Base-by-base conservation (phyloP, 306 rosid genomes). In the Cucurbita pepo region DNA sequence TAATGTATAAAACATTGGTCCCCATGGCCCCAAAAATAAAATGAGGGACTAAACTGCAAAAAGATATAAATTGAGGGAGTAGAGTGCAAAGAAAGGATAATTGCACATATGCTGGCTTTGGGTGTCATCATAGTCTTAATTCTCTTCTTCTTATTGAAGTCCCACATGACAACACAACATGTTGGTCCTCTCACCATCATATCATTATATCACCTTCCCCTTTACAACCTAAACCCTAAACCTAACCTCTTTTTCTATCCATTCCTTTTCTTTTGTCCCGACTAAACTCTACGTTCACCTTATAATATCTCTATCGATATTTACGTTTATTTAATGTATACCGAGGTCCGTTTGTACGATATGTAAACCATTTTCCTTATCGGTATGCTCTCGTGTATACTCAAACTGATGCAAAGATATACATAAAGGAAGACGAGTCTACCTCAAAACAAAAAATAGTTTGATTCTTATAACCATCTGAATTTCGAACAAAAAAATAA, bases 131-230 rank as follows among this genome's bases (percentile, higher is more conserved):
- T 60, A 21, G n/a, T 36, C 65, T 59, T 59, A 59, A 22, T 5
- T 59, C 19, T 34, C 6, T 8, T 59, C 11, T 16, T 37, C 10
- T 5, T 36, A 14, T 60, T 60, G 8, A 40, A 63, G 30, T 40
- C 69, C 69, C 69, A 63, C 69, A 40, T 63, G 51, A 63, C 69
- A 63, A 63, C 69, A 63, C 15, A 40, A 63, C 69, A 63, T 63
- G 69, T 30, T 63, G 69, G 69, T 63, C 69, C 69, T 63, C 69
- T 63, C 45, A n/a, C 30, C 34, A 40, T 63, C 69, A 40, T 63
- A 63, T 63, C 69, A 63, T 63, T 63, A 60, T 36, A 60, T 36
- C 67, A 63, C 45, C 52, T 10, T 41, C 52, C 5, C 36, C 70
- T 63, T 63, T 63, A 63, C 70, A 63, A 63, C 70, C 70, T 63